phyloP scores from a whole-genome alignment of 331 rosid species.

The Acacia concinna region DNA sequence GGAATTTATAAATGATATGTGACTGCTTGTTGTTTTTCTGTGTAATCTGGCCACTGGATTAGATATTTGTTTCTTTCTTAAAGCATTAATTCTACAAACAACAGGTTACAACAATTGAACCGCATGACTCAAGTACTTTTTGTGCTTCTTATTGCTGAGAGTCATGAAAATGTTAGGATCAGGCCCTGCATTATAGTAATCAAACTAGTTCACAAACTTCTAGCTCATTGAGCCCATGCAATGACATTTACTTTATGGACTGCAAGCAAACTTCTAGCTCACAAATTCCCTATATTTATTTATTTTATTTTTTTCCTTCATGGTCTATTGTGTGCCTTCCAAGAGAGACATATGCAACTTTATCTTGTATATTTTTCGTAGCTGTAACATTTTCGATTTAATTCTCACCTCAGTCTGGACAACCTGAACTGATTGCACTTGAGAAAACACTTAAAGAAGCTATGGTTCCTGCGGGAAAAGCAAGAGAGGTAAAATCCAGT shows the following conservation, averaged over 20 bases:
- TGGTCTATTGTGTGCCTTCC: background rate
- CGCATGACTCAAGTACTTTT: background rate
- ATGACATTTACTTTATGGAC: background rate
- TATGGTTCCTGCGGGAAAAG: constrained; percentile 82
- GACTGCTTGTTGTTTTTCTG: background rate
- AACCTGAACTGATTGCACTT: constrained; percentile 83
- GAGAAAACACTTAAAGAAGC: constrained; percentile 81
- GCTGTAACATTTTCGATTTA: constrained; percentile 19
- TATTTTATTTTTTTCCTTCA: background rate
- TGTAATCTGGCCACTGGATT: background rate
- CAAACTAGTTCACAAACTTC: constrained; percentile 5
- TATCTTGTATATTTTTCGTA: background rate
- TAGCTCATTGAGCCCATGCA: background rate
- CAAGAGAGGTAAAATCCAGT: constrained; percentile 71
- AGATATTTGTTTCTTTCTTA: constrained; percentile 15
- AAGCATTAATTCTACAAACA: background rate
- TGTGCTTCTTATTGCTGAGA: background rate
- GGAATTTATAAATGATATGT: background rate
- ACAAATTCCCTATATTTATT: background rate
- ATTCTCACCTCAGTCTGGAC: constrained; percentile 66
- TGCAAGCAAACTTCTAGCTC: background rate
- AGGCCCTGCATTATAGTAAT: constrained; percentile 1
- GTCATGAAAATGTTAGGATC: background rate
- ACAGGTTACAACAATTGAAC: background rate
- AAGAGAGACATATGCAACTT: background rate